Percentiles rank a stretch among this genome's conserved stretches.
phyloP scores from a whole-genome alignment of 2,329 filamentous ascomycete species.

The Fusarium sp. region DNA sequence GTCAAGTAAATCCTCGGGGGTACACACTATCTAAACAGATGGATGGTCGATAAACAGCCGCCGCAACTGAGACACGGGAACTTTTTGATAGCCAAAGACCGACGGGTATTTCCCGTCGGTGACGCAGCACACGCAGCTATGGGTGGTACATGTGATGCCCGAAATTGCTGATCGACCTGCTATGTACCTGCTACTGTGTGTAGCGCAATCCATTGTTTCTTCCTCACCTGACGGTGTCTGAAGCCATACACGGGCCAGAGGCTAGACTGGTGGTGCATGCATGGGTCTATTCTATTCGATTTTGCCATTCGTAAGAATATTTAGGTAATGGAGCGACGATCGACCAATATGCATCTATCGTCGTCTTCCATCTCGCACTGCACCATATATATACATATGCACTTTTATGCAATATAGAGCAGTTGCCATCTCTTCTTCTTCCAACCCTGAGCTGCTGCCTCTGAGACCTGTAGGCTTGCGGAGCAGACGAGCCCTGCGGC shows the following conservation, averaged over 20 bases:
- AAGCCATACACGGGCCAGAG: conserved; percentile 1
- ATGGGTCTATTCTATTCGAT: no score
- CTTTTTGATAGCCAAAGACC: not conserved
- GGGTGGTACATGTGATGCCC: conserved; percentile 5
- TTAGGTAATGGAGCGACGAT: no score
- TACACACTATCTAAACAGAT: no score
- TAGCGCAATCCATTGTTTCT: conserved; percentile 7
- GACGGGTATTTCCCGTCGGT: not conserved
- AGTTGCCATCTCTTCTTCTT: no score
- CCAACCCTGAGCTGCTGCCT: no score
- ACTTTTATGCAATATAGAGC: no score
- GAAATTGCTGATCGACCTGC: conserved; percentile 1
- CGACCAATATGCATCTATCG: no score
- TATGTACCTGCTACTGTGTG: no score
- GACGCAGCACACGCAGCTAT: not conserved
- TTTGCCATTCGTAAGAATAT: no score
- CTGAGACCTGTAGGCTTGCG: not conserved
- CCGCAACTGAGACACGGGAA: not conserved
- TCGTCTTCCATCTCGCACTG: no score
- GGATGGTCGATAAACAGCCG: not conserved
- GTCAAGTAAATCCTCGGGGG: not conserved
- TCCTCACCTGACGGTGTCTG: conserved; percentile 2
- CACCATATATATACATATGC: no score
- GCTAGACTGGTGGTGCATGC: no score
- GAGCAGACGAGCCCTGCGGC: not conserved